Conservation (phyloP, 352 stramenopile species). For the Paralagenidium karlingii region DNA sequence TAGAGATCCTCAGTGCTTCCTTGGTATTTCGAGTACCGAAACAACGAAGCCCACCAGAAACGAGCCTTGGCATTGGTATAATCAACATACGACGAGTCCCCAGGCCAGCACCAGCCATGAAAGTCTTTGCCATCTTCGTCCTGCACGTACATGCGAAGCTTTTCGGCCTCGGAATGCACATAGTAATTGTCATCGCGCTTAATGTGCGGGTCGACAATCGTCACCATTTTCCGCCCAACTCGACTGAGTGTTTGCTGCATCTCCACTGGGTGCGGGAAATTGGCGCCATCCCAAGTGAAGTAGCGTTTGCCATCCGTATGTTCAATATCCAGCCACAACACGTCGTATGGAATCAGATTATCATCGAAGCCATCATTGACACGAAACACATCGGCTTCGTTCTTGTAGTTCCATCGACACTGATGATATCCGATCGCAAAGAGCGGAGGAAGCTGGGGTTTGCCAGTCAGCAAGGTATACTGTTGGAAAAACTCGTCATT, state of each 20-base stretch:
- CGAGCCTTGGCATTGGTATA: constrained; percentile 92
- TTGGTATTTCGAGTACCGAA: constrained; percentile 91
- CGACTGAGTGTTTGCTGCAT: constrained; percentile 91
- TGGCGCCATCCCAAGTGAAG: constrained; percentile 94
- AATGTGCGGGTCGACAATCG: constrained; percentile 99
- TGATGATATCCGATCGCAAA: constrained; percentile 98
- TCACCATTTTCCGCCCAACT: constrained; percentile 97
- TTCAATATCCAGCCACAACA: constrained; percentile 99
- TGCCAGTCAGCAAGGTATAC: constrained; percentile 91
- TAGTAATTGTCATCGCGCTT: constrained; percentile 94
- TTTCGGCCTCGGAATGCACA: constrained; percentile 75
- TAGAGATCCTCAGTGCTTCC: constrained; percentile 88
- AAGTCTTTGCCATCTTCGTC: constrained; percentile 94
- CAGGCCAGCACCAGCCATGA: constrained; percentile 99
- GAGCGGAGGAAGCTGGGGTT: constrained; percentile 86
- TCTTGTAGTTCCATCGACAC: constrained; percentile 99
- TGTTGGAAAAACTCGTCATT: constrained; percentile 79
- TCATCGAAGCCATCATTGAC: constrained; percentile 90
- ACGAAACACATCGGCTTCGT: constrained; percentile 91
- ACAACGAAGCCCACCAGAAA: constrained; percentile 94
- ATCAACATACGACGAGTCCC: constrained; percentile 96
- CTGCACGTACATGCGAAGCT: constrained; percentile 93
- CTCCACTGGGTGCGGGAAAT: constrained; percentile 90
- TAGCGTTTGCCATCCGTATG: constrained; percentile 98
- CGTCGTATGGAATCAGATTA: constrained; percentile 98